phyloP scores from a whole-genome alignment of 2,329 filamentous ascomycete species.

The Fusarium camptoceras region DNA sequence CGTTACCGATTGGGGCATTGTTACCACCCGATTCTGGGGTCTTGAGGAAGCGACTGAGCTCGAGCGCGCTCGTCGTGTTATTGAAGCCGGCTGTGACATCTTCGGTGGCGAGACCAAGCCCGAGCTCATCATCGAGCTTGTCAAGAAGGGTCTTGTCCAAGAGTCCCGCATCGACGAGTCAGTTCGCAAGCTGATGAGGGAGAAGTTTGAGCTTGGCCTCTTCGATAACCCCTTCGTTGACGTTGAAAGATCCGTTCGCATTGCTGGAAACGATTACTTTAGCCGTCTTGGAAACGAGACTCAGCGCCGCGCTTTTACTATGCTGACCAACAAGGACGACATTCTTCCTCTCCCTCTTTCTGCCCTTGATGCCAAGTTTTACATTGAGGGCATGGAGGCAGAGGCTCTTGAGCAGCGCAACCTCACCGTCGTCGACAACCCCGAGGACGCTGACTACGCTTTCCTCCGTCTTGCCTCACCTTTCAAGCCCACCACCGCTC shows the following conservation, averaged over 20 bases:
- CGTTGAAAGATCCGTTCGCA: constrained; percentile 45
- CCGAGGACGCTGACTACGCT: constrained; percentile 56
- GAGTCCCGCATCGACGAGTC: constrained; percentile 60
- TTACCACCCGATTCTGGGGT: constrained; percentile 65
- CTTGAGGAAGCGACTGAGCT: constrained; percentile 57
- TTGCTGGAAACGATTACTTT: constrained; percentile 60
- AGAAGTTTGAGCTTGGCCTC: constrained; percentile 64
- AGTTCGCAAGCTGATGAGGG: constrained; percentile 58
- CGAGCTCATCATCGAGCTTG: constrained; percentile 62
- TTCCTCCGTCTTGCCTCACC: constrained; percentile 56
- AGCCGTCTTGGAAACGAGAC: constrained; percentile 43
- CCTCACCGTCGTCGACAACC: constrained; percentile 51
- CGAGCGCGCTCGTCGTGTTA: constrained; percentile 50
- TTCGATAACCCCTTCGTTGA: constrained; percentile 65
- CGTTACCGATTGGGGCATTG: constrained; percentile 64
- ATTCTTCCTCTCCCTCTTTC: constrained; percentile 37
- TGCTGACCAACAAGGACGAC: constrained; percentile 44
- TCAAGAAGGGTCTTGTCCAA: constrained; percentile 53
- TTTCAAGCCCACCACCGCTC: constrained; percentile 50
- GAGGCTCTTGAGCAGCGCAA: constrained; percentile 36
- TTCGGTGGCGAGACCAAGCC: constrained; percentile 62
- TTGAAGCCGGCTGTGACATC: constrained; percentile 65
- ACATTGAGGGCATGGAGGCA: constrained; percentile 36
- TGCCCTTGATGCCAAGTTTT: constrained; percentile 36
- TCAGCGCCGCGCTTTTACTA: constrained; percentile 46